Evolutionary conservation across 1,284 basidiomycete genomes (phyloP), one percentile per base, ranked within the genome.

Genomic region (Anthracocystis panici-leucophaei): DNA sequence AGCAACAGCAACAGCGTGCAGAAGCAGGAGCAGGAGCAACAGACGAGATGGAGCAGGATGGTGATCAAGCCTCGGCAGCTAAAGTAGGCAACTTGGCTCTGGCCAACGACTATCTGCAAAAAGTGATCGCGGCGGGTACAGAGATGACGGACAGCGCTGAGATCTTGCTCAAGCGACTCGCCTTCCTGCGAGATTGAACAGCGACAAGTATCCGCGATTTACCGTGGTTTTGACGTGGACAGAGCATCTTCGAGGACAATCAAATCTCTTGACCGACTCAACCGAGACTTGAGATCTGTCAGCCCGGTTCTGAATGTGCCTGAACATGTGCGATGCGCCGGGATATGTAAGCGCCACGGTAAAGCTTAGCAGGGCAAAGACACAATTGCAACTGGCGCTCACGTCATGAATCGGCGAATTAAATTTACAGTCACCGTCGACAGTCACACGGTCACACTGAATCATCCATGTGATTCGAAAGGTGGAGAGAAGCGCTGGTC

Each of bases 31-130:
- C 57, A 12, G 57, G 42, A 46, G 51, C 61, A 11, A 56, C 46
- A 6, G 63, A 63, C 40, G 70, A 45, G 16, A 71, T 52, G 57
- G 68, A 68, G 25, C 62, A 77, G 29, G 66, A 58, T 38, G 51
- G 40, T 27, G 51, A 57, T 18, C 44, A 41, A 12, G 63, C 38
- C 18, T 29, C 54, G 14, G 45, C 52, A 14, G 49, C 57, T 20
- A 61, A 59, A 40, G 55, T 58, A 2, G 82, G 81, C 51, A 79
- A 84, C 52, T 35, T 82, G 31, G 73, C 68, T 11, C 68, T 82
- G 42, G 83, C 83, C 3, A 71, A 75, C 48, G 81, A 84, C 46
- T 83, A 83, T 27, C 55, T 84, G 64, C 75, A 81, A 40, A 82
- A 83, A 50, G 82, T 84, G 18, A 72, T 83, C n/a, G 71, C 72